Base-by-base conservation (phyloP, 2,329 filamentous ascomycete species). In the Diaporthe destruens region DNA sequence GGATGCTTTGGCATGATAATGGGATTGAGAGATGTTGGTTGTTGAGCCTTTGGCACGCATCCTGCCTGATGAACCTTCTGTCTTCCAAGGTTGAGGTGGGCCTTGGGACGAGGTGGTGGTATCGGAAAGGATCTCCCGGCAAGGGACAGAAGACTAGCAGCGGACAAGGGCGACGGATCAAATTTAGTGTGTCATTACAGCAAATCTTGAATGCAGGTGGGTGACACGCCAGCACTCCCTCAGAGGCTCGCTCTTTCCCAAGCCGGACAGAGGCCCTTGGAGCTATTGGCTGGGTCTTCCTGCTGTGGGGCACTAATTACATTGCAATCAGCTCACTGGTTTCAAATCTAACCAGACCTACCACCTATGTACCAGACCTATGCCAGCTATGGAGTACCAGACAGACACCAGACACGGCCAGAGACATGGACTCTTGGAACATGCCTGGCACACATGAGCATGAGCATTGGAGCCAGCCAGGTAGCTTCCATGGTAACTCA, bases 261-360 rank as follows among this genome's bases (percentile, higher is more conserved):
- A 53, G 61, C 61, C 4, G 61, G 61, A 53, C 61, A 39, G 12
- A 39, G 14, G 14, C 20, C 47, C 32, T 53, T 23, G 2, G 61
- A 29, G 23, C 61, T 23, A 66, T 53, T 66, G 61, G 61, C 61
- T 66, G n/a, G 61, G 32, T 36, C 44, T 39, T 53, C 47, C 44
- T 47, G 34, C 61, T 39, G 61, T 66, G 61, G 47, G 61, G 61
- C 47, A 39, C 61, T 66, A 66, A 66, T 39, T 32, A 53, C 32
- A 66, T 51, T 66, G 47, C 61, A 66, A 53, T 66, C 61, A 53
- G 61, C 61, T 53, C 14, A 47, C 36, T 53, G 44, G 61, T 66
- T 65, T 66, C 61, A 53, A 66, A 66, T 36, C 61, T 34, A 51
- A 25, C 42, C 23, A 49, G 29, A 49, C 44, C 23, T 32, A 39